Base-by-base conservation (phyloP, 495 filamentous ascomycete genomes). In the Penicillium salamii region DNA sequence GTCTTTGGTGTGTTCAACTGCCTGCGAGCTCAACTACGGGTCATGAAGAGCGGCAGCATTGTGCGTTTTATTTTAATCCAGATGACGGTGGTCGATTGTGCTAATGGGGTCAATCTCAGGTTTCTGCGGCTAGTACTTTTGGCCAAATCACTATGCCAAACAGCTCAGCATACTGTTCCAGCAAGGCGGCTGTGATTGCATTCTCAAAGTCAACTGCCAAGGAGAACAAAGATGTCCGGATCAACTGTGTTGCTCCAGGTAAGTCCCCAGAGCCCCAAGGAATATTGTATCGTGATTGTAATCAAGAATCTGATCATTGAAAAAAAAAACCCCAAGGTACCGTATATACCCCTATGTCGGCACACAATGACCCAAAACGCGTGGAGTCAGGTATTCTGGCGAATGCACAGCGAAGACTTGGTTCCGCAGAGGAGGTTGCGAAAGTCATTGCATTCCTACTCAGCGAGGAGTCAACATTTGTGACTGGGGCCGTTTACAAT, bases 131-230 rank as follows among this genome's bases (percentile, higher is more conserved):
- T 13, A 77, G 74, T 35, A 62, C 75, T 6, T 71, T 76, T 11
- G 81, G 80, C 1, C 51, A 81, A 17, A 64, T 66, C 45, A 79
- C 79, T 49, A 54, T 51, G 26, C 24, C 71, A 1, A 68, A 64
- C 8, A 59, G 63, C 37, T 70, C 68, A 3, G 68, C 78, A 18
- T 84, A 84, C 53, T 66, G 66, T 35, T 67, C 76, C 2, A 78
- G 69, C 37, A 82, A 83, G 57, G 70, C 74, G 29, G 80, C 70
- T 4, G 71, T 84, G 9, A 68, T 82, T 38, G 81, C 78, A 9
- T 54, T 85, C 28, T 78, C 75, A 0, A 71, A 66, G 43, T 59
- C 67, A 1, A 79, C 79, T 3, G 81, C 81, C 5, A 74, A 70
- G 31, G 79, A 84, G 54, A 55, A 55, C 9, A 66, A 65, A 41